Conservation (phyloP, 805 yeast species). For the Yarrowia sp. region DNA sequence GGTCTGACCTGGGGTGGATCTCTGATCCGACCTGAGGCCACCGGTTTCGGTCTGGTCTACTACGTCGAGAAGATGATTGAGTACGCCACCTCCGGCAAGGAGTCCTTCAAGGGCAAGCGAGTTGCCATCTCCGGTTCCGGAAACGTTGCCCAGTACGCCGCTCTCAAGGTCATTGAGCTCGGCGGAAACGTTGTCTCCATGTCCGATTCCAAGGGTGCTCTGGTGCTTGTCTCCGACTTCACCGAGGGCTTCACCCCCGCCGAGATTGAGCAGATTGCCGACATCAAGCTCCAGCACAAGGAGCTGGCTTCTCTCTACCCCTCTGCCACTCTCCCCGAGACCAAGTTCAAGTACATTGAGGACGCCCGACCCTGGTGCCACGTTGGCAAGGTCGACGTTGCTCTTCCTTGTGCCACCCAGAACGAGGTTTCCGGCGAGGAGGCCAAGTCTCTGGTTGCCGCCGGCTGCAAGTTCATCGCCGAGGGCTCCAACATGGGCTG, state of each 20-base stretch:
- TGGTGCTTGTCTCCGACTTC: conserved; percentile 62
- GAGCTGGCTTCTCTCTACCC: conserved; percentile 48
- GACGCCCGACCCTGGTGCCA: conserved; percentile 97
- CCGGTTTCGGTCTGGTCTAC: conserved; percentile 97
- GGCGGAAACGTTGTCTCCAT: conserved; percentile 95
- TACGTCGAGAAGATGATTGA: conserved; percentile 98
- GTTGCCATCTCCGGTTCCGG: conserved; percentile 98
- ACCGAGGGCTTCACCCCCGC: conserved; percentile 77
- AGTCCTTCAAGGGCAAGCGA: conserved; percentile 88
- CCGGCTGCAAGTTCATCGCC: conserved; percentile 92
- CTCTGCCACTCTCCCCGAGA: conserved; percentile 44
- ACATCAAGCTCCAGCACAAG: conserved; percentile 78
- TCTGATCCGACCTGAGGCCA: conserved; percentile 98
- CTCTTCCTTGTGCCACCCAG: conserved; percentile 98
- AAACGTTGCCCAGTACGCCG: conserved; percentile 99
- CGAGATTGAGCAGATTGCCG: conserved; percentile 82
- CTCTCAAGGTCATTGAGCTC: conserved; percentile 93
- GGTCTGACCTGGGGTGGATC: conserved; percentile 99
- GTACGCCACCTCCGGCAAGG: conserved; percentile 87
- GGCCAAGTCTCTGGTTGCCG: conserved; percentile 91
- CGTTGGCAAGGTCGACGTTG: conserved; percentile 91
- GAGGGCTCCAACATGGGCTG: conserved; percentile 99
- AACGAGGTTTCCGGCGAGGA: conserved; percentile 97
- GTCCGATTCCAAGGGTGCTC: conserved; percentile 93
- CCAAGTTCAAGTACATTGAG: conserved; percentile 73